Conservation (phyloP, 768 basidiomycete species). For the Pisolithus tinctorius region DNA sequence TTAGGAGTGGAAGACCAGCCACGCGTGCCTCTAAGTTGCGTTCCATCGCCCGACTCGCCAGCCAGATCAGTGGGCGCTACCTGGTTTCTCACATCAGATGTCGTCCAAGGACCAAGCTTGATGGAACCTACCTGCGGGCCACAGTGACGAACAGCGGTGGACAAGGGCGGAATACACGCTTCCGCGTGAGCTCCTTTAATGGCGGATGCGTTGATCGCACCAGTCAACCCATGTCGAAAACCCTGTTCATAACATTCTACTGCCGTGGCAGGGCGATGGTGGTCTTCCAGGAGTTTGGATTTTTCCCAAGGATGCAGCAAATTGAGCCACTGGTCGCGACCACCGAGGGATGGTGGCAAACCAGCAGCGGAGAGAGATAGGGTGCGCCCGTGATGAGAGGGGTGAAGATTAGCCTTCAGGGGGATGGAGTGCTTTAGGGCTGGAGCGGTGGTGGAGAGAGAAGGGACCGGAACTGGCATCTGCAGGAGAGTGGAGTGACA, state of each 20-base stretch:
- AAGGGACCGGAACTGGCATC: slow-evolving; percentile 86
- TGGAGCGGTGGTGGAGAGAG: slow-evolving; percentile 48
- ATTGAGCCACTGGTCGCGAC: slow-evolving; percentile 67
- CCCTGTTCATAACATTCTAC: slow-evolving; percentile 34
- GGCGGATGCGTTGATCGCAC: slow-evolving; percentile 69
- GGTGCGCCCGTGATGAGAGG: slow-evolving; percentile 48
- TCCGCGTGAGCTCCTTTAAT: slow-evolving; percentile 84
- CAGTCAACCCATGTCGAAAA: slow-evolving; percentile 72
- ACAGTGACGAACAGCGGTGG: slow-evolving; percentile 13
- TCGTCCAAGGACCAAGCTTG: slow-evolving; percentile 22
- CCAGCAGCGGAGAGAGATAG: slow-evolving; percentile 55
- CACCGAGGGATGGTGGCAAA: slow-evolving; percentile 57
- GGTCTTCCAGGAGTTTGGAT: slow-evolving; percentile 60
- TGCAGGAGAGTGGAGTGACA: slow-evolving; percentile 39
- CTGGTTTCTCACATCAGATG: slow-evolving; percentile 19
- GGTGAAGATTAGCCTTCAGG: slow-evolving; percentile 31
- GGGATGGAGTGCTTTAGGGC: slow-evolving; percentile 52
- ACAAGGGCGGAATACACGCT: slow-evolving; percentile 78
- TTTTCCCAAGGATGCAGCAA: slow-evolving; percentile 55
- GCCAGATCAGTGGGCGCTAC: slow-evolving; percentile 26
- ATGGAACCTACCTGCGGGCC: slow-evolving; percentile 10
- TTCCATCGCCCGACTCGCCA: slow-evolving; percentile 1
- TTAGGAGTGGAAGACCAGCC: slow-evolving; percentile 15
- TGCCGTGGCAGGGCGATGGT: slow-evolving; percentile 14
- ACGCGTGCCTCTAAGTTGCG: slow-evolving; percentile 1